These are phyloP conservation scores for Dendrocalamus sinicus DNA, from an alignment of 176 grass and related monocot genomes.

Conservation along the genomic window DNA sequence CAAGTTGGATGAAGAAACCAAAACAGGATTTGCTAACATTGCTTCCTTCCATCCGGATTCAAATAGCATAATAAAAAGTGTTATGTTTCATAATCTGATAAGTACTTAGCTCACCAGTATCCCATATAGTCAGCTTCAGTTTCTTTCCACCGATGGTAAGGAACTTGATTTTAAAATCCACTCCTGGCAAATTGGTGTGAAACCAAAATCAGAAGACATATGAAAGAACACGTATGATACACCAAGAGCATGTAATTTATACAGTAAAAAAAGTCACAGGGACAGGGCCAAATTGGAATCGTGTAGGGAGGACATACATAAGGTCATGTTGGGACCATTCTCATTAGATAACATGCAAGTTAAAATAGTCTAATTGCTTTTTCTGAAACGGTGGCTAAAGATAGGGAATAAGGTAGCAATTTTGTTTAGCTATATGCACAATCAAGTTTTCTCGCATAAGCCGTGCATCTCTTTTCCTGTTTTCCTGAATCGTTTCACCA, in stretches of 20 bases:
- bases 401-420: constrained; percentile 7
- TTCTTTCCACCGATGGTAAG: constrained; percentile 85
- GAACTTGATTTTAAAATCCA: constrained; percentile 94
- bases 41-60: background rate
- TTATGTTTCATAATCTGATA: background rate
- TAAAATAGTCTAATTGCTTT: background rate
- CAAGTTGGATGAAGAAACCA: background rate
- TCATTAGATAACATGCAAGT: background rate
- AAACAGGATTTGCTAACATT: background rate
- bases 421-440: background rate
- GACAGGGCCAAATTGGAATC: background rate
- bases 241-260: constrained; percentile 9
- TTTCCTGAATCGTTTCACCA: background rate
- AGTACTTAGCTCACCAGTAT: constrained; percentile 69
- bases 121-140: constrained; percentile 96
- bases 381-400: background rate
- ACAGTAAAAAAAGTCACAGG: background rate
- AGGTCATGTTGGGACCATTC: constrained; percentile 6
- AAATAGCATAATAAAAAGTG: constrained; percentile 2
- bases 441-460: constrained; percentile 16
- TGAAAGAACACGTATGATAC: background rate
- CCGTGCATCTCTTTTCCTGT: background rate
- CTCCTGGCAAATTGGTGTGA: constrained; percentile 61
- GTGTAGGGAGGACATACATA: background rate
- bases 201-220: constrained; percentile 28